These are phyloP conservation scores for Striga asiatica DNA, from an alignment of 257 asterid species.

Conservation along the genomic window DNA sequence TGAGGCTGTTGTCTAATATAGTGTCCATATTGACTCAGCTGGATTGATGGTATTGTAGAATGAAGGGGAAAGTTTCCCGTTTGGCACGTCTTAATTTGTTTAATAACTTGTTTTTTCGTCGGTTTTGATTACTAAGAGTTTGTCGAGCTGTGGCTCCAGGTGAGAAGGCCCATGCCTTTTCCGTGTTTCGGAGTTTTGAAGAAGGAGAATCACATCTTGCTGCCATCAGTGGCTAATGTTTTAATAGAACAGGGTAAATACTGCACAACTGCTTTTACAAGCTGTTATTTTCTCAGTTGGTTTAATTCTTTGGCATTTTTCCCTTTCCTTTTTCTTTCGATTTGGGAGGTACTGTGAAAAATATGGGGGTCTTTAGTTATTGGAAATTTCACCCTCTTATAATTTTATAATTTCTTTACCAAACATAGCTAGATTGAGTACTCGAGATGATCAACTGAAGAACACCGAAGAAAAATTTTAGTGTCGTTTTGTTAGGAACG, in stretches of 20 bases:
- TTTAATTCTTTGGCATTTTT: neutral
- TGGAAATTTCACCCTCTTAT: too few species aligned
- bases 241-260: conserved; percentile 59
- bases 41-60: too few species aligned
- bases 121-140: neutral
- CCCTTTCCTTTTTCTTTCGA: too few species aligned
- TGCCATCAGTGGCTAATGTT: conserved; percentile 60
- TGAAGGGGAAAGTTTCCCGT: too few species aligned
- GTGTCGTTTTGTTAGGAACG: neutral
- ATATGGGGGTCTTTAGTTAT: neutral
- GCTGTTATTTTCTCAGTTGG: neutral
- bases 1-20: too few species aligned
- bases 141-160: conserved; percentile 33
- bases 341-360: neutral
- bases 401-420: neutral
- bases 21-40: too few species aligned
- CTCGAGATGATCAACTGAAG: neutral
- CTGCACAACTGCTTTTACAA: neutral
- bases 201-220: conserved; percentile 52
- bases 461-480: neutral
- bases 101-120: too few species aligned
- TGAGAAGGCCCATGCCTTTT: conserved; percentile 49
- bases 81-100: too few species aligned
- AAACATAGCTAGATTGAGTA: neutral
- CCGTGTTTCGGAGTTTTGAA: conserved; percentile 63